phyloP scores from a whole-genome alignment of 441 rosid genomes.

The Capsella rubella region DNA sequence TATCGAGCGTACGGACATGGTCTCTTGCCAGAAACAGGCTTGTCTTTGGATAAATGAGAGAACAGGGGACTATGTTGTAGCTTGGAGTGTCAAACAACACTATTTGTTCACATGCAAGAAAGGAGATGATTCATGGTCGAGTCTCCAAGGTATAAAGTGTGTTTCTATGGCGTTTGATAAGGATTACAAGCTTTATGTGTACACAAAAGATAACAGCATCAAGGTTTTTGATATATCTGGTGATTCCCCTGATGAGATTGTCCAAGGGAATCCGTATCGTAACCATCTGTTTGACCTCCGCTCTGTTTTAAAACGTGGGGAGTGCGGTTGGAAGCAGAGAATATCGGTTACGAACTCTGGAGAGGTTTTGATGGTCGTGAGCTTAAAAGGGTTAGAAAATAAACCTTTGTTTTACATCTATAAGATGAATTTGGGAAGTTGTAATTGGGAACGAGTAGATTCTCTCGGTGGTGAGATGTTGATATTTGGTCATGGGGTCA shows the following conservation, averaged over 20 bases:
- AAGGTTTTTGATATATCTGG: constrained; percentile 34
- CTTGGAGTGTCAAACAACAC: constrained; percentile 27
- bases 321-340: neutral
- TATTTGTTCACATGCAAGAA: constrained; percentile 33
- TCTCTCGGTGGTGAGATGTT: constrained; percentile 37
- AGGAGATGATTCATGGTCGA: constrained; percentile 29
- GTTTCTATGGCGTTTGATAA: constrained; percentile 15
- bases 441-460: constrained; percentile 25
- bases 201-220: constrained; percentile 7
- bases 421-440: constrained; percentile 18
- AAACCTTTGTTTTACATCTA: constrained; percentile 14
- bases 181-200: constrained; percentile 29
- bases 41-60: constrained; percentile 36
- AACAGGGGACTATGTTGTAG: constrained; percentile 34
- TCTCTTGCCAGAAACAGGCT: neutral
- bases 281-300: neutral
- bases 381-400: neutral
- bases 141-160: neutral
- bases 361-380: constrained; percentile 35
- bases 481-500: constrained; percentile 30
- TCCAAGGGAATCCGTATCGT: constrained; percentile 11
- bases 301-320: neutral
- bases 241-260: neutral
- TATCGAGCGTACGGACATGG: neutral
- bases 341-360: constrained; percentile 28